Base-by-base conservation (phyloP, 75 land plant genomes). In the Picea sitchensis region DNA sequence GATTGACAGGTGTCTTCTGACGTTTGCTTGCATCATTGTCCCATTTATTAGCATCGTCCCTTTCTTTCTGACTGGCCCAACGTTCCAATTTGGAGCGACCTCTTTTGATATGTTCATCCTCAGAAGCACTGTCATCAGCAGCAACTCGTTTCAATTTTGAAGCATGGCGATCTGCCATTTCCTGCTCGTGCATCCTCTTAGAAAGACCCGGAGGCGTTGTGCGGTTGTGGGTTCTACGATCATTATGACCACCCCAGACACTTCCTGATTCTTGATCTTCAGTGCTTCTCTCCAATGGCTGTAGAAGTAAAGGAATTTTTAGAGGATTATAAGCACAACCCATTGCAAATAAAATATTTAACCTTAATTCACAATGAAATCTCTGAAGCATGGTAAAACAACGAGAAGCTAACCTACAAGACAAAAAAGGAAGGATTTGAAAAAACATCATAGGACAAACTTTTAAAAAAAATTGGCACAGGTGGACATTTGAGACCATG, bases 81-180 rank as follows among this genome's bases (percentile, higher is more conserved):
- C 98, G 92, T 71, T 93, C 98, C 74, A 95, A 73, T 83, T 95
- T 95, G 51, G 98, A 91, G 31, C 95, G 83, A 34, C 98, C 98
- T 76, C 87, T 84, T 56, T 78, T 86, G 58, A 84, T 81, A 3
- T 72, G 79, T 26, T 88, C 91, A 57, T 90, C 93, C 58, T 95
- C 98, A 60, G 89, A 89, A 18, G 76, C 78, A 76, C 73, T 84
- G 59, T 86, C 90, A 80, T 87, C 88, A 63, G 58, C 79, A 68
- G 58, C 77, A 17, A 80, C 79, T 61, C 81, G 80, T 57, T 75
- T 47, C 59, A 57, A 26, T 61, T 77, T 76, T 21, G 84, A 78
- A 47, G 79, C 71, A 31, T 64, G 75, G 13, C 81, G 82, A 1
- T 58, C 59, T 23, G 59, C 15, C 17, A 31, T 38, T 54, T 75